phyloP scores from a whole-genome alignment of 805 yeast species.

The Starmerella floris region DNA sequence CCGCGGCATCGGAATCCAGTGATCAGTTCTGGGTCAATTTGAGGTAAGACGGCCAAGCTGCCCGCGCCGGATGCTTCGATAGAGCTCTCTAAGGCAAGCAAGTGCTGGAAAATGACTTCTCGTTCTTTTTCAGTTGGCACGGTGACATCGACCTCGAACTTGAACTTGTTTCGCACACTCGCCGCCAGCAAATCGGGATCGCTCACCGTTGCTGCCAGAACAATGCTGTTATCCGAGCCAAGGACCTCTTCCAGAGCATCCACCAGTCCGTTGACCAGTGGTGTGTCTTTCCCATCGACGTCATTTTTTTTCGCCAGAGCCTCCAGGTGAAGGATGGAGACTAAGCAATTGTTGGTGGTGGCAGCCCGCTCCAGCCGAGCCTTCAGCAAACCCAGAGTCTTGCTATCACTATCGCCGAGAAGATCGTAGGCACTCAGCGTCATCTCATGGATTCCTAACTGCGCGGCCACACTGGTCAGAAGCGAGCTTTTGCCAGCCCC shows the following conservation, averaged over 20 bases:
- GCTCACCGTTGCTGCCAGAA: slow-evolving; percentile 53
- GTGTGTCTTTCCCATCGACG: slow-evolving; percentile 37
- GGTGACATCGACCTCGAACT: slow-evolving; percentile 60
- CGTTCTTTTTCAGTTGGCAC: slow-evolving; percentile 78
- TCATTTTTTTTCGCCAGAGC: slow-evolving; percentile 54
- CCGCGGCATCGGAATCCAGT: slow-evolving; percentile 27
- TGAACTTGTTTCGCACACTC: slow-evolving; percentile 49
- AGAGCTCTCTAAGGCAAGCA: slow-evolving; percentile 19
- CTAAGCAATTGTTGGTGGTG: slow-evolving; percentile 31
- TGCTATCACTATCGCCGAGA: slow-evolving; percentile 57
- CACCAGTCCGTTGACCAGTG: slow-evolving; percentile 36
- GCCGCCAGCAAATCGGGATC: slow-evolving; percentile 60
- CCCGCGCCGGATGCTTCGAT: not conserved
- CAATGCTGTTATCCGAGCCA: slow-evolving; percentile 21
- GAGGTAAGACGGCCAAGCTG: slow-evolving; percentile 9
- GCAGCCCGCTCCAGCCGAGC: slow-evolving; percentile 62
- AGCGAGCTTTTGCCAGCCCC: slow-evolving; percentile 69
- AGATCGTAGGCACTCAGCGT: slow-evolving; percentile 60
- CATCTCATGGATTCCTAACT: slow-evolving; percentile 51
- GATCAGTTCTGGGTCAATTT: slow-evolving; percentile 6
- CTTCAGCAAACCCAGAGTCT: slow-evolving; percentile 60
- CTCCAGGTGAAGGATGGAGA: slow-evolving; percentile 63
- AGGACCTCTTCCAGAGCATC: slow-evolving; percentile 40
- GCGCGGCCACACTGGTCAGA: slow-evolving; percentile 40
- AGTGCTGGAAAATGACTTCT: slow-evolving; percentile 42